Evolutionary conservation across 2,329 filamentous ascomycete genomes (phyloP).

Genomic region (Dothideomycetidae sp.): DNA sequence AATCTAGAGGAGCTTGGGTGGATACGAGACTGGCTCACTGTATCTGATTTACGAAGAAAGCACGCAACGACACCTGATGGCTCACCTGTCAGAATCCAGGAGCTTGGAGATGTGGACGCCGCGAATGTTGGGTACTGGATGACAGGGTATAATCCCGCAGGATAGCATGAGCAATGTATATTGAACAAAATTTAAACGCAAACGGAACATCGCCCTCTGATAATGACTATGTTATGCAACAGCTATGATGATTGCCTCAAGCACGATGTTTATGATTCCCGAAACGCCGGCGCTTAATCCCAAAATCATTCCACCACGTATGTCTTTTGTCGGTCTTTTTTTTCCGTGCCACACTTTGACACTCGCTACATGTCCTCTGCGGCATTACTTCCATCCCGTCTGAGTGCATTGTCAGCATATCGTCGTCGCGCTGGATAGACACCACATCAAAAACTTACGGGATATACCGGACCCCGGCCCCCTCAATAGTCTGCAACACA

Average conservation of each 20-base stretch:
- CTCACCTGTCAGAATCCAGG: not conserved
- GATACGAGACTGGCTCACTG: constrained; percentile 3
- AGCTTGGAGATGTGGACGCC: too few relatives aligned
- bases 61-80: not conserved
- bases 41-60: constrained; percentile 4
- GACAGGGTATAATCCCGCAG: too few relatives aligned
- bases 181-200: too few relatives aligned
- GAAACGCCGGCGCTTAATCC: not conserved
- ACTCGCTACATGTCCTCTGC: constrained; percentile 3
- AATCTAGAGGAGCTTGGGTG: constrained; percentile 1
- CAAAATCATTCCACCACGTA: not conserved
- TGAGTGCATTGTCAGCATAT: not conserved
- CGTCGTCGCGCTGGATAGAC: too few relatives aligned
- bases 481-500: constrained; percentile 40
- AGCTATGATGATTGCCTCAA: too few relatives aligned
- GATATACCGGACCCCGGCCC: constrained; percentile 46
- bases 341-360: too few relatives aligned
- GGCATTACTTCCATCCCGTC: constrained; percentile 7
- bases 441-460: constrained; percentile 32
- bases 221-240: too few relatives aligned
- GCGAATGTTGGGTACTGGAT: too few relatives aligned
- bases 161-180: too few relatives aligned
- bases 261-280: too few relatives aligned
- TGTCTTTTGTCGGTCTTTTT: too few relatives aligned
- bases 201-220: too few relatives aligned